Evolutionary conservation across 805 yeast species (phyloP), one percentile per base, ranked within the genome.

Genomic region (Candida pseudofarinosa): DNA sequence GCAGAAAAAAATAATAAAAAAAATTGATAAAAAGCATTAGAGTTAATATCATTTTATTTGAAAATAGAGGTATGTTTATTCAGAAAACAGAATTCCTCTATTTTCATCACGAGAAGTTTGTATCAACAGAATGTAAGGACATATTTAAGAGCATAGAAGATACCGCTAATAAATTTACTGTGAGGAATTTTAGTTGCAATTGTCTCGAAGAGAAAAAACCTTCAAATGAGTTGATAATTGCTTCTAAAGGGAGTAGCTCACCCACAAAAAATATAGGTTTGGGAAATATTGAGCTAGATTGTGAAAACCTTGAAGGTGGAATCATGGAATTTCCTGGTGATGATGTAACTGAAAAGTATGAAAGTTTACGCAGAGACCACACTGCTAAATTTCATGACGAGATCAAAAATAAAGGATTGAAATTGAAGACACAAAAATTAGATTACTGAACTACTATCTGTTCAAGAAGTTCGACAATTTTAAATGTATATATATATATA

Each of bases 331-430:
- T 23, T 23, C 28, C 28, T 23, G 45, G 46, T 28, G 54, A 51
- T 16, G 18, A 33, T 4, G 47, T 44, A 7, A n/a, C 13, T 32
- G 48, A 48, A 33, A 47, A 48, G 12, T 59, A 49, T 38, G 5
- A 51, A 5, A 43, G 42, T 19, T 15, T 44, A 6, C 62, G 57
- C 41, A 38, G 48, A 36, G 38, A 41, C 6, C 68, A 64, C 37
- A 47, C 39, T 37, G 42, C 36, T 14, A 49, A 51, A 18, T 64
- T 64, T 39, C 41, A 53, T 16, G 40, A 52, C 14, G 68, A 64
- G 39, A 54, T 63, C 16, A 35, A 45, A 19, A 39, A 47, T 13
- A 58, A 52, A 40, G 63, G 64, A 1, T 37, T 37, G 13, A 20
- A 17, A 13, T 14, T 17, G 19, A 28, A 19, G 31, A 42, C 33